These are phyloP conservation scores for Pseudogymnoascus sp. DNA, from an alignment of 2,329 filamentous ascomycete genomes.

Conservation along the genomic window DNA sequence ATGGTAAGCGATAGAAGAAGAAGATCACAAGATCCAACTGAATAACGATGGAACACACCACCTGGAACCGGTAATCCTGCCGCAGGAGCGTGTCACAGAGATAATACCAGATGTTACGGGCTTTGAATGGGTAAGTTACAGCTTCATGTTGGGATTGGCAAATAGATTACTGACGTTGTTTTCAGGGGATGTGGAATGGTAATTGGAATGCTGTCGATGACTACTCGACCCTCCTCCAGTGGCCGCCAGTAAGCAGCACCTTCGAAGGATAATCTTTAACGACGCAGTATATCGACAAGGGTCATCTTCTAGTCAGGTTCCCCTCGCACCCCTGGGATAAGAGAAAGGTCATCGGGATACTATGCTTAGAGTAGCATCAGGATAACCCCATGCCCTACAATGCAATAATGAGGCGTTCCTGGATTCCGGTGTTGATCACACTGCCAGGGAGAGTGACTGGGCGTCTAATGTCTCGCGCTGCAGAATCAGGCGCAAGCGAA, in stretches of 20 bases:
- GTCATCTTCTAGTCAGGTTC: neutral
- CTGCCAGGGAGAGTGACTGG: neutral
- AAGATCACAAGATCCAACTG: neutral
- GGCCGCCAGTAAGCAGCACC: neutral
- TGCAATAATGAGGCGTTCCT: neutral
- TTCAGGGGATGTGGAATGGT: neutral
- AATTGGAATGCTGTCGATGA: slow-evolving; percentile 2
- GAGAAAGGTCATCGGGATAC: neutral
- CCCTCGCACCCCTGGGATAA: neutral
- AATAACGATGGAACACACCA: neutral
- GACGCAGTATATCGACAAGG: neutral
- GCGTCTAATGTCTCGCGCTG: neutral
- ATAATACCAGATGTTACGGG: neutral
- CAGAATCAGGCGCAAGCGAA: neutral
- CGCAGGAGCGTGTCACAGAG: neutral
- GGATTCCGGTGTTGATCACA: neutral
- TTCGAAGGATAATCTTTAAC: neutral
- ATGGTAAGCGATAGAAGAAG: neutral
- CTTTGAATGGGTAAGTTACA: slow-evolving; percentile 5
- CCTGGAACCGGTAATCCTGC: neutral
- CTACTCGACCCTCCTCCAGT: neutral
- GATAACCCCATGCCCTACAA: neutral
- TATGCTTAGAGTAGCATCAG: neutral
- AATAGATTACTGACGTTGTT: neutral
- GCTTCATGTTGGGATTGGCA: neutral